These are phyloP conservation scores for Ophiostoma quercus DNA, from an alignment of 2,329 filamentous ascomycete genomes.

Conservation along the genomic window DNA sequence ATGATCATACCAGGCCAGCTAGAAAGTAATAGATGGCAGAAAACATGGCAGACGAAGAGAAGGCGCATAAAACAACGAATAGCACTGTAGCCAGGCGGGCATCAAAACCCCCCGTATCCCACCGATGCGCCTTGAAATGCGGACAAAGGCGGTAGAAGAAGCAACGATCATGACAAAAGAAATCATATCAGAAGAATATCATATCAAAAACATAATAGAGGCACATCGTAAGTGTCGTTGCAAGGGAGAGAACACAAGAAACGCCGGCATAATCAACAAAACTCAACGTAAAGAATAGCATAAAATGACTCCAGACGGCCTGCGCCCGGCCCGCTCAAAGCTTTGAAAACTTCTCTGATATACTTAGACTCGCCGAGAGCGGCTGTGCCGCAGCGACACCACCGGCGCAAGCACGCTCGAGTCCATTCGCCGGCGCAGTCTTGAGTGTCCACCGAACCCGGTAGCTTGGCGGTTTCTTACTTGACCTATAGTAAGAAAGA, in stretches of 20 bases:
- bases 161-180: neutral
- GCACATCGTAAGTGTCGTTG: neutral
- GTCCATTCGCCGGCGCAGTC: slow-evolving; percentile 24
- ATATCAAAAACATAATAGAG: too few species aligned
- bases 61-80: neutral
- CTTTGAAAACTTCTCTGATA: neutral
- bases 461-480: slow-evolving; percentile 22
- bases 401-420: slow-evolving; percentile 14
- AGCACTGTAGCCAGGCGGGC: neutral
- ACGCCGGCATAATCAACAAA: neutral
- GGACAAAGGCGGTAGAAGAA: neutral
- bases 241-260: neutral
- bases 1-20: neutral
- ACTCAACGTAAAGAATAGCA: neutral
- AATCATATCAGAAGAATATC: neutral
- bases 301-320: neutral
- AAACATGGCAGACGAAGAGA: neutral
- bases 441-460: slow-evolving; percentile 1
- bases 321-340: neutral
- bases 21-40: neutral
- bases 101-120: neutral
- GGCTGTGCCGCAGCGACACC: slow-evolving; percentile 21
- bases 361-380: slow-evolving; percentile 17
- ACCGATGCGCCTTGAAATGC: slow-evolving; percentile 15
- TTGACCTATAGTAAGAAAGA: slow-evolving; percentile 22